A percentile compares a stretch with the other conserved stretches of the same genome.
Evolutionary conservation across 768 basidiomycete genomes (phyloP).

Genomic region (Chalciporus piperatus): DNA sequence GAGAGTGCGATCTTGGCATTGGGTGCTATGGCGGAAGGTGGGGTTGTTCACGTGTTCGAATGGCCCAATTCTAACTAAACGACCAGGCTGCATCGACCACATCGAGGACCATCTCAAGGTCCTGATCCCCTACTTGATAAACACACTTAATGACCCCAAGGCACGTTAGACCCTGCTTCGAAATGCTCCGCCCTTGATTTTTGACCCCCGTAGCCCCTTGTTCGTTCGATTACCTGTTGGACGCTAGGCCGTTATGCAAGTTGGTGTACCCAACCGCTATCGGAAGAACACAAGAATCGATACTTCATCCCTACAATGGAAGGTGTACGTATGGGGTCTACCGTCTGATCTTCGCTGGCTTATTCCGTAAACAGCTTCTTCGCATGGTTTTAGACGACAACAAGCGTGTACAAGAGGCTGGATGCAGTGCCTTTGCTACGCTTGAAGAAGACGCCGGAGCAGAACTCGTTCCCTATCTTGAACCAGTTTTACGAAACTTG

Average conservation of each 20-base stretch:
- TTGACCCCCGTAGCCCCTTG: conserved; percentile 66
- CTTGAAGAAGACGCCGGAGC: conserved; percentile 95
- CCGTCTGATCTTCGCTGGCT: background rate
- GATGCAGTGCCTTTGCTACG: conserved; percentile 97
- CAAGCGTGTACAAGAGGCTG: conserved; percentile 98
- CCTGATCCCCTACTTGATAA: conserved; percentile 89
- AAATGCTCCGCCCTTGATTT: background rate
- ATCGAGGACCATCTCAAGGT: conserved; percentile 94
- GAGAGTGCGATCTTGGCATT: conserved; percentile 95
- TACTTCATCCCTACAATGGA: conserved; percentile 99
- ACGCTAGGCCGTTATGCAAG: conserved; percentile 97
- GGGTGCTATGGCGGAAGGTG: conserved; percentile 98
- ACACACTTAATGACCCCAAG: conserved; percentile 88
- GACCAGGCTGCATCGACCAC: conserved; percentile 88
- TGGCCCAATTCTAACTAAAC: conserved; percentile 8
- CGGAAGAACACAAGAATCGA: conserved; percentile 81
- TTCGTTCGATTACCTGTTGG: conserved; percentile 99
- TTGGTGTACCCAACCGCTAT: conserved; percentile 87
- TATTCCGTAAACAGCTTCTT: conserved; percentile 61
- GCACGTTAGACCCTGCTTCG: conserved; percentile 38
- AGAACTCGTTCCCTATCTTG: conserved; percentile 89
- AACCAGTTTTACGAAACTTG: conserved; percentile 91
- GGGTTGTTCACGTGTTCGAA: conserved; percentile 17
- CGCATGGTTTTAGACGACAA: conserved; percentile 98
- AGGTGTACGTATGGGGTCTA: conserved; percentile 61